Evolutionary conservation across 176 grass and related monocot species (phyloP), one percentile per base, ranked within the genome.

Genomic region (Coix lacrymajobi): DNA sequence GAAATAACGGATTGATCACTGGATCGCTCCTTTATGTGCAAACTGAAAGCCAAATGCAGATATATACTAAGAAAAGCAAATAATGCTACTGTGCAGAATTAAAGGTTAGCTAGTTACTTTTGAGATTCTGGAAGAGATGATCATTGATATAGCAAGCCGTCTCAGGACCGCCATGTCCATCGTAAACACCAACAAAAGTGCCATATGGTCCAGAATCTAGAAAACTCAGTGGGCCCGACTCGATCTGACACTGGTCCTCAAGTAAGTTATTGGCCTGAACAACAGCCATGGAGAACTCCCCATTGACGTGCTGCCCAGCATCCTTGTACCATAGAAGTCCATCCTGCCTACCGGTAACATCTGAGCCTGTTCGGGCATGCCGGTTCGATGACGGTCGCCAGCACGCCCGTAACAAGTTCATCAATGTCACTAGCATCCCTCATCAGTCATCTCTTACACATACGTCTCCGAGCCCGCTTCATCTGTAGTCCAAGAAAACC

Each of bases 271-370:
- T 97, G 39, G 95, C 95, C 83, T 97, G 95, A 30, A 97, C 85
- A 36, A 97, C 90, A n/a, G 95, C 95, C 90, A 97, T 97, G 43
- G 95, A 97, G 79, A 94, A 97, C 28, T 97, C 95, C 7, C 95
- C 95, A 54, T 87, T 84, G 36, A 87, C 81, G 85, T 97, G 95
- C 70, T 97, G 92, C 17, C 95, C 95, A 1, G 68, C 80, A 45
- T 94, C 95, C 88, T 97, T 97, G 88, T 94, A 97, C 95, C 95
- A 97, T 32, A 97, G 65, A 84, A 97, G 88, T 66, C 95, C 95
- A 33, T 97, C 95, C 75, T 91, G 90, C 71, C 81, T 83, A 58
- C 92, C 88, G 3, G 85, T 16, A 43, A 44, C 79, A 66, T 94
- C 90, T 26, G 92, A 94, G 78, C 86, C 80, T 73, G 86, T 63